Percentiles rank a stretch among this genome's conserved stretches.
These are phyloP conservation scores for Geotrichum siamense DNA, from an alignment of 1,139 yeast species.

Conservation along the genomic window DNA sequence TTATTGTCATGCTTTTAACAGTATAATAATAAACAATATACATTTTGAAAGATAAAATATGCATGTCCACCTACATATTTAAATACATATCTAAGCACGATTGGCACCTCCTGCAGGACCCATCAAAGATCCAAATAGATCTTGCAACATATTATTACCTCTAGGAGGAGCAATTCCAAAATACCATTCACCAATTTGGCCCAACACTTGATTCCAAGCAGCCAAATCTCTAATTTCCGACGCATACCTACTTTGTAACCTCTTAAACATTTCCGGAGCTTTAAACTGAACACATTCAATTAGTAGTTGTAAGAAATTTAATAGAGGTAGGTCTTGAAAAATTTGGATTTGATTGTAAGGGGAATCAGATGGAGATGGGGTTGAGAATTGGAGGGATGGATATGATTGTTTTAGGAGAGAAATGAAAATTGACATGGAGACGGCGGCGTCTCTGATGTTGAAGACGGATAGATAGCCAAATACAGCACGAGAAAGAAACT, in stretches of 20 bases:
- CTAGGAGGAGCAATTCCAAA: conserved; percentile 54
- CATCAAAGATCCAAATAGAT: conserved; percentile 27
- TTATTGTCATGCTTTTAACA: too few species aligned
- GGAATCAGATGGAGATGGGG: conserved; percentile 7
- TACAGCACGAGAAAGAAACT: conserved; percentile 54
- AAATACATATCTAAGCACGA: background rate
- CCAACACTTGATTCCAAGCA: conserved; percentile 30
- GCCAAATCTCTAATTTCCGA: conserved; percentile 41
- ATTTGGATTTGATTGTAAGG: conserved; percentile 19
- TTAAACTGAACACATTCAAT: conserved; percentile 54
- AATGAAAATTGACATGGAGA: conserved; percentile 41
- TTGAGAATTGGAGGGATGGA: background rate
- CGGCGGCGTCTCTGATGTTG: conserved; percentile 53
- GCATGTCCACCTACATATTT: background rate
- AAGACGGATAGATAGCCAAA: conserved; percentile 61
- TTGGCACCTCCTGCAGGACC: conserved; percentile 9
- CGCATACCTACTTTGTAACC: conserved; percentile 50
- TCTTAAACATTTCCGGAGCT: conserved; percentile 44
- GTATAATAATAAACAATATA: conserved; percentile 3
- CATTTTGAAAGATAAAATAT: background rate
- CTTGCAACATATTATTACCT: conserved; percentile 65
- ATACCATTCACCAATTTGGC: conserved; percentile 42
- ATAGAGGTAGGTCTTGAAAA: conserved; percentile 36
- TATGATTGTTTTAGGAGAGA: conserved; percentile 26
- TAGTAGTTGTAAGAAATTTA: conserved; percentile 67